Evolutionary conservation across 768 basidiomycete species (phyloP).

Genomic region (Serpula lacrymans): DNA sequence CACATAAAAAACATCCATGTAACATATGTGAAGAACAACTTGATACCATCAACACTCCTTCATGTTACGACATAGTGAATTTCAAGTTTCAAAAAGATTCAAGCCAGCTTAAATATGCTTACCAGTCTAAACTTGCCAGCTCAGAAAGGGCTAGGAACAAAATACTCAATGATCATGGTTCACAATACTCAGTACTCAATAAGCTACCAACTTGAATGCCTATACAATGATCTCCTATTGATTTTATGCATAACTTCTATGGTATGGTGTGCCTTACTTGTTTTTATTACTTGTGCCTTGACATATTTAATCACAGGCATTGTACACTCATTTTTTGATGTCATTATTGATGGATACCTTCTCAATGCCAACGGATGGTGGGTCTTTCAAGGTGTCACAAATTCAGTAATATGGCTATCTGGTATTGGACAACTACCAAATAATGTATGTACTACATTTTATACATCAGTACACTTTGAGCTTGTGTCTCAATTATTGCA

Average conservation of each 20-base stretch:
- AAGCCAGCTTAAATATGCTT: slow-evolving; percentile 12
- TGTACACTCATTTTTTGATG: slow-evolving; percentile 19
- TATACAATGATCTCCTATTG: slow-evolving; percentile 15
- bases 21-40: slow-evolving; percentile 16
- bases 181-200: slow-evolving; percentile 21
- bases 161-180: slow-evolving; percentile 19
- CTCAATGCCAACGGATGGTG: slow-evolving; percentile 23
- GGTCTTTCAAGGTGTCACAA: slow-evolving; percentile 22
- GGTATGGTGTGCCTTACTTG: slow-evolving; percentile 8
- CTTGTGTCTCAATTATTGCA: slow-evolving; percentile 8
- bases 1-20: slow-evolving; percentile 21
- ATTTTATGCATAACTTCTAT: slow-evolving; percentile 31
- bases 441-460: slow-evolving; percentile 25
- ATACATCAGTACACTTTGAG: background rate
- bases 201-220: slow-evolving; percentile 25
- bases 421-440: slow-evolving; percentile 28
- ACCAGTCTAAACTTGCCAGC: slow-evolving; percentile 5
- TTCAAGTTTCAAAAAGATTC: slow-evolving; percentile 12
- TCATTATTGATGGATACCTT: slow-evolving; percentile 19
- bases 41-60: slow-evolving; percentile 15
- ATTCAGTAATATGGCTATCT: slow-evolving; percentile 24
- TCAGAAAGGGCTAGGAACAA: slow-evolving; percentile 5
- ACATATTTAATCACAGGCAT: slow-evolving; percentile 9
- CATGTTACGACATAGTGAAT: slow-evolving; percentile 6
- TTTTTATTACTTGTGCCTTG: background rate